These are phyloP conservation scores for Phytophthora brassicae DNA, from an alignment of 352 stramenopile genomes.

Conservation along the genomic window DNA sequence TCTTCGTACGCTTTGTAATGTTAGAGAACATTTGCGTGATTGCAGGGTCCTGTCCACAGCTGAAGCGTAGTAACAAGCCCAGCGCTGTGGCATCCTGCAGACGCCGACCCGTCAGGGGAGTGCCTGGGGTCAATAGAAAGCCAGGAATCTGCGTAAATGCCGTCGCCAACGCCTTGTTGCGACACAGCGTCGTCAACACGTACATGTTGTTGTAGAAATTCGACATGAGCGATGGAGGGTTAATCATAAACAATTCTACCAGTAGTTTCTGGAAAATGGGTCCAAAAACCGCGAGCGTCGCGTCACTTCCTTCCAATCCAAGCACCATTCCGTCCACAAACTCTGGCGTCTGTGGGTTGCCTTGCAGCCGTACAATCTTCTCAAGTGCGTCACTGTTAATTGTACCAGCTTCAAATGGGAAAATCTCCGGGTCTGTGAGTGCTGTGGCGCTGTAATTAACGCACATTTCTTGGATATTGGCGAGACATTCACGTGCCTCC, in stretches of 20 bases:
- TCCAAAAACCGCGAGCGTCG: slow-evolving; percentile 57
- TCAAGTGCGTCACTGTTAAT: slow-evolving; percentile 74
- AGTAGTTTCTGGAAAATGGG: slow-evolving; percentile 84
- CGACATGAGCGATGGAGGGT: slow-evolving; percentile 72
- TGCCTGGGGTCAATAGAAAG: slow-evolving; percentile 61
- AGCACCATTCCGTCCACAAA: slow-evolving; percentile 57
- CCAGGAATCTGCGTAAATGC: slow-evolving; percentile 72
- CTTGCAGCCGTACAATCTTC: slow-evolving; percentile 62
- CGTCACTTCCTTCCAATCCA: slow-evolving; percentile 51
- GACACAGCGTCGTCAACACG: slow-evolving; percentile 58
- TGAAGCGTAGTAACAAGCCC: slow-evolving; percentile 75
- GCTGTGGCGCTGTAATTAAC: slow-evolving; percentile 86
- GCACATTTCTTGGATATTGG: slow-evolving; percentile 70
- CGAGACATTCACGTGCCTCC: slow-evolving; percentile 50
- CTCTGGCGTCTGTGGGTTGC: slow-evolving; percentile 52
- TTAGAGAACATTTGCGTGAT: slow-evolving; percentile 85
- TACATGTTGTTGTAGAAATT: slow-evolving; percentile 82
- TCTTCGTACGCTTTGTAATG: slow-evolving; percentile 83
- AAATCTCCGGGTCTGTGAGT: slow-evolving; percentile 85
- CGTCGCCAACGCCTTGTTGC: slow-evolving; percentile 63
- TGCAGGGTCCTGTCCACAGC: slow-evolving; percentile 63
- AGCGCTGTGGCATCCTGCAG: slow-evolving; percentile 82
- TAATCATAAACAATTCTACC: slow-evolving; percentile 78
- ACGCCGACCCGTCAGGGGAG: slow-evolving; percentile 61
- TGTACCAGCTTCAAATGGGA: slow-evolving; percentile 66